Evolutionary conservation across 805 yeast species (phyloP).

Genomic region (Huiozyma sinensis): DNA sequence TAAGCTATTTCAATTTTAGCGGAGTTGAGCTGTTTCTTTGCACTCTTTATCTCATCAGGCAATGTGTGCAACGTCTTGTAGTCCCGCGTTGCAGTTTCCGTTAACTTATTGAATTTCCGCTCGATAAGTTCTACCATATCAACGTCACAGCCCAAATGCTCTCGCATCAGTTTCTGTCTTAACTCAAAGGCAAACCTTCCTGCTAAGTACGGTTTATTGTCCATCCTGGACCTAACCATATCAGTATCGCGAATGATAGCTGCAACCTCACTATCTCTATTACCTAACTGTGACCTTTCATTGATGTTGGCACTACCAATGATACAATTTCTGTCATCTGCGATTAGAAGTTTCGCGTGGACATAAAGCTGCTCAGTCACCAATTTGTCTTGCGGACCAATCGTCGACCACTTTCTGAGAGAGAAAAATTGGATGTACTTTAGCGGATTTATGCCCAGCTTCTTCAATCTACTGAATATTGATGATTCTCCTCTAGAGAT

Average conservation of each 20-base stretch:
- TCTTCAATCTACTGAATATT: slow-evolving; percentile 70
- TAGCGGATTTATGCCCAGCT: slow-evolving; percentile 76
- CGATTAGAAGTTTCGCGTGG: slow-evolving; percentile 86
- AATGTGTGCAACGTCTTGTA: slow-evolving; percentile 17
- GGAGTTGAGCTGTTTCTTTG: slow-evolving; percentile 31
- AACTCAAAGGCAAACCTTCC: slow-evolving; percentile 83
- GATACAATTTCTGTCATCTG: slow-evolving; percentile 85
- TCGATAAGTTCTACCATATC: slow-evolving; percentile 77
- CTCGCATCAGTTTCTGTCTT: slow-evolving; percentile 89
- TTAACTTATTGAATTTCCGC: slow-evolving; percentile 45
- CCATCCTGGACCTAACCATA: slow-evolving; percentile 57
- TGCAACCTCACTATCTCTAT: slow-evolving; percentile 90
- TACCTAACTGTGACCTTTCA: slow-evolving; percentile 92
- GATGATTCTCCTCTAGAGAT: slow-evolving; percentile 85
- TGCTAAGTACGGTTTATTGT: slow-evolving; percentile 69
- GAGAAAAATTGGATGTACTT: slow-evolving; percentile 89
- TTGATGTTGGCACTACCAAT: slow-evolving; percentile 97
- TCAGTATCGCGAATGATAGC: slow-evolving; percentile 78
- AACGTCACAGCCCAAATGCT: slow-evolving; percentile 89
- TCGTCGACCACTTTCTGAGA: slow-evolving; percentile 87
- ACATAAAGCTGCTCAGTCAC: slow-evolving; percentile 89
- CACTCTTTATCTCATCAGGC: slow-evolving; percentile 1
- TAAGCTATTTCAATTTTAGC: slow-evolving; percentile 70
- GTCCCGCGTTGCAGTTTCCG: slow-evolving; percentile 26
- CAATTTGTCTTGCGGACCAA: slow-evolving; percentile 62